Base-by-base conservation (phyloP, 2,329 filamentous ascomycete genomes). In the Phialophora chinensis region DNA sequence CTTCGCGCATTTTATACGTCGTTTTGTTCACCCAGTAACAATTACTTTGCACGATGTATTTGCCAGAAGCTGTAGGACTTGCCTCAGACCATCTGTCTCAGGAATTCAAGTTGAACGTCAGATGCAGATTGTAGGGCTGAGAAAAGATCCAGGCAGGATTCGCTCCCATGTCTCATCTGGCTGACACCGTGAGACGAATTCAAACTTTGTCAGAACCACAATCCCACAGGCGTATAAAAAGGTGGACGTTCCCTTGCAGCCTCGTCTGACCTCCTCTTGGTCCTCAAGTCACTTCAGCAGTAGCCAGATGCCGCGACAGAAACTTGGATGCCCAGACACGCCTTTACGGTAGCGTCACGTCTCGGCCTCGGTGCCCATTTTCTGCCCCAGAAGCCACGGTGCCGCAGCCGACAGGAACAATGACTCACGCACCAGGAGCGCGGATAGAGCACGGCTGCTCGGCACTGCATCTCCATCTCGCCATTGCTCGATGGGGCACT, bases 391-490 rank as follows among this genome's bases (percentile, higher is more conserved):
- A 14, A 27, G 12, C 49, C 20, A 52, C 20, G 20, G 25, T 23
- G 49, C 49, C 27, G 49, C 20, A 52, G 49, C 49, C 20, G 49
- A 52, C 49, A 52, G 12, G 10, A 27, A 25, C 20, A 12, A 52
- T 52, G 49, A 52, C 49, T 52, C 49, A 52, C 49, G 8, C 20
- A 12, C 20, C 49, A 52, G 49, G 7, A 52, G 25, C 49, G 20
- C 23, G 49, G 49, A 23, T 52, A 52, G 25, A 27, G 25, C 49
- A 52, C 49, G 49, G 49, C 20, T 52, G 25, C 49, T 44, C 49
- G 49, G 49, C 49, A 52, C 49, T 23, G 49, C 8, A 52, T 27
- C 20, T 27, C 49, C 49, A 52, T 52, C 25, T 52, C 49, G 49
- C 49, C 49, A 1, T 27, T 52, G 20, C 20, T 23, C 49, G 10